Evolutionary conservation across 2,329 filamentous ascomycete species (phyloP).

Genomic region (Chaetomiaceae sp.): DNA sequence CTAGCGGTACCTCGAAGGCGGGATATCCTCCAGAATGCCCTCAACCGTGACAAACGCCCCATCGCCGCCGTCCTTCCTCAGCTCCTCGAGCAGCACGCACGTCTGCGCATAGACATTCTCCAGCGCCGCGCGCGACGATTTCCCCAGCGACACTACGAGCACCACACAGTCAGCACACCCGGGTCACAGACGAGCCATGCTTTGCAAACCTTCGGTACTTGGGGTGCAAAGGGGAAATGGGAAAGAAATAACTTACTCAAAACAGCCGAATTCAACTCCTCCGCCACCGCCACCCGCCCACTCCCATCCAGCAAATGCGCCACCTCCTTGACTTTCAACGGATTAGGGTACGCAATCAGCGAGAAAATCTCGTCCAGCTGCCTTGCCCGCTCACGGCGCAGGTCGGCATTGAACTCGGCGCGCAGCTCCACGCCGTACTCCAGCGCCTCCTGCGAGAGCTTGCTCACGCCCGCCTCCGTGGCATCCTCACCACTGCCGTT

Average conservation of each 20-base stretch:
- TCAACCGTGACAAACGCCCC: conserved; percentile 72
- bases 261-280: conserved; percentile 92
- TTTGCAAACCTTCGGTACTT: too few relatives aligned
- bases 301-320: conserved; percentile 72
- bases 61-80: conserved; percentile 72
- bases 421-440: conserved; percentile 75
- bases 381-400: conserved; percentile 64
- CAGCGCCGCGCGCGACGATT: conserved; percentile 79
- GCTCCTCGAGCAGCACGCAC: conserved; percentile 75
- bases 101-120: conserved; percentile 86
- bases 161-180: not conserved
- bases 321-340: conserved; percentile 67
- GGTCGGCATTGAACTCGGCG: conserved; percentile 70
- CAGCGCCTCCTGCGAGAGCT: conserved; percentile 65
- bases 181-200: too few relatives aligned
- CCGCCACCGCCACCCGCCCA: conserved; percentile 74
- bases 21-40: conserved; percentile 45
- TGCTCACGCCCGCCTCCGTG: conserved; percentile 25
- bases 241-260: conserved; percentile 56
- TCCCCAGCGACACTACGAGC: conserved; percentile 73
- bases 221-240: not conserved
- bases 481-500: conserved; percentile 35
- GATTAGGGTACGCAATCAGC: conserved; percentile 80
- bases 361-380: conserved; percentile 82
- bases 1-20: conserved; percentile 13